Evolutionary conservation across 139 green algal species (phyloP).

Genomic region (Penium margaritaceum): DNA sequence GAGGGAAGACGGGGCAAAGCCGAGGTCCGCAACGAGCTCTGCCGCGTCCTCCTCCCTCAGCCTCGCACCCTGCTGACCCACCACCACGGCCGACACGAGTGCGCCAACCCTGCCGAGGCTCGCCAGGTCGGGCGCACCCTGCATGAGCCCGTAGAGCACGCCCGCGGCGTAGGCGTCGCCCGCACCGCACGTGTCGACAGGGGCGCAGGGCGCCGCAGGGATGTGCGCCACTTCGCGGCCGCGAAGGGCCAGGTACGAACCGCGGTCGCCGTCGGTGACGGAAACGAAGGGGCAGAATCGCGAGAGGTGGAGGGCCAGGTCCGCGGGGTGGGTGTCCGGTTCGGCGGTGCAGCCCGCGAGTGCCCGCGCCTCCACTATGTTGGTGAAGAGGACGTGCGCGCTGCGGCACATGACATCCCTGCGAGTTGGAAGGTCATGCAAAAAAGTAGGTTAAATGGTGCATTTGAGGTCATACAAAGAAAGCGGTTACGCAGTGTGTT

Average conservation of each 20-base stretch:
- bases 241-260: constrained; percentile 32
- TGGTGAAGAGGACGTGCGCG: constrained; percentile 79
- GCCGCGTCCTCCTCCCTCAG: constrained; percentile 25
- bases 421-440: too few relatives aligned
- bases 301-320: constrained; percentile 54
- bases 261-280: constrained; percentile 72
- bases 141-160: constrained; percentile 24
- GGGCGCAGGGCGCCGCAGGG: constrained; percentile 24
- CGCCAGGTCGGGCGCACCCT: constrained; percentile 7
- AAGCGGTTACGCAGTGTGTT: too few relatives aligned
- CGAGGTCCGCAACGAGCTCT: too few relatives aligned
- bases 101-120: constrained; percentile 11
- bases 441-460: too few relatives aligned
- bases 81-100: constrained; percentile 21
- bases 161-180: constrained; percentile 71
- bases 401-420: constrained; percentile 51
- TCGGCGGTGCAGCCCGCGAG: neutral
- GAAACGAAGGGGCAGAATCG: constrained; percentile 58
- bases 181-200: constrained; percentile 84
- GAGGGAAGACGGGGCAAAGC: too few relatives aligned
- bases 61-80: constrained; percentile 26
- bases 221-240: constrained; percentile 18
- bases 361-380: constrained; percentile 53
- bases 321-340: constrained; percentile 39
- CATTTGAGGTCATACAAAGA: too few relatives aligned